phyloP scores from a whole-genome alignment of 2,329 filamentous ascomycete genomes.

The Alternaria dauci region DNA sequence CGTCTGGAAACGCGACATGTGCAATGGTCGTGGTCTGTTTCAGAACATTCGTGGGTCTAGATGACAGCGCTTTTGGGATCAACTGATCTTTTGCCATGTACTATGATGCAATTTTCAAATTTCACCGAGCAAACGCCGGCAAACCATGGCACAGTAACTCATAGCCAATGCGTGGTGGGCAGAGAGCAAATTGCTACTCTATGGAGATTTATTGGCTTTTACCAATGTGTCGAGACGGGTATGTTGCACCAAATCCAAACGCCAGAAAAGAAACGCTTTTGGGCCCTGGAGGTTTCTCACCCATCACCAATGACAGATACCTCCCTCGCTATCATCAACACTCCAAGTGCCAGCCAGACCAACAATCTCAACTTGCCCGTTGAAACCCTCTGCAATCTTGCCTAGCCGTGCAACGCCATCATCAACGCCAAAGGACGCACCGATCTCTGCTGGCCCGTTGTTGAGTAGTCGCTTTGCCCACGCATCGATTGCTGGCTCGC shows the following conservation, averaged over 20 bases:
- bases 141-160: background rate
- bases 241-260: conserved; percentile 8
- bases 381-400: conserved; percentile 62
- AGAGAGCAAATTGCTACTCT: background rate
- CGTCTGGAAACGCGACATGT: conserved; percentile 2
- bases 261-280: conserved; percentile 4
- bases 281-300: background rate
- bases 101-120: conserved; percentile 7
- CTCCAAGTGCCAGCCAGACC: conserved; percentile 87
- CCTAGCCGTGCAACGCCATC: conserved; percentile 56
- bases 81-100: conserved; percentile 1
- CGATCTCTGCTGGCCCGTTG: conserved; percentile 56
- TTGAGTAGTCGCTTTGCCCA: conserved; percentile 68
- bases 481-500: conserved; percentile 81
- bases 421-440: conserved; percentile 16
- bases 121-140: background rate
- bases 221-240: background rate
- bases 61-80: background rate
- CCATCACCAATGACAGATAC: conserved; percentile 43
- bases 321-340: conserved; percentile 81
- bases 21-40: background rate
- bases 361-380: conserved; percentile 65
- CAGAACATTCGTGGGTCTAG: background rate
- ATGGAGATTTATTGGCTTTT: background rate
- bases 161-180: background rate